phyloP scores from a whole-genome alignment of 257 asterid genomes.

The Eustoma russellianum region DNA sequence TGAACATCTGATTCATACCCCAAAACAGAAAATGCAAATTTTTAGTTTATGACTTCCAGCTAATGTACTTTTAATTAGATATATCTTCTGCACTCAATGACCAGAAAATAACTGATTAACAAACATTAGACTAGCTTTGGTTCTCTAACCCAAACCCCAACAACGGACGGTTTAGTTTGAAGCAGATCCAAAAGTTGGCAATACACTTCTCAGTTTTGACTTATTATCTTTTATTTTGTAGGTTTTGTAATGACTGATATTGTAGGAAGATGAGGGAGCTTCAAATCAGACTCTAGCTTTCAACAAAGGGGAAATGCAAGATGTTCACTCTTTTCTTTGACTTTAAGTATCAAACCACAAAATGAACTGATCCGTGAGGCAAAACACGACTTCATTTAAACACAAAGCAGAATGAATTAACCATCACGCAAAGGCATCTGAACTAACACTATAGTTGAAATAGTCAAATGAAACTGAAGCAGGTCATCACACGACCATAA shows the following conservation, averaged over 20 bases:
- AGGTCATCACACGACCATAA: not conserved
- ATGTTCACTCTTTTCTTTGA: not conserved
- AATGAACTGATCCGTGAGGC: not conserved
- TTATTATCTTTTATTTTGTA: too few species aligned
- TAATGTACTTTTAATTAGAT: too few species aligned
- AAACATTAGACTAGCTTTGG: not conserved
- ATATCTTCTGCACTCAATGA: too few species aligned
- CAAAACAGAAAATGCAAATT: conserved; percentile 3
- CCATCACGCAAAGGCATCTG: conserved; percentile 15
- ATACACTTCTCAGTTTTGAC: conserved; percentile 4
- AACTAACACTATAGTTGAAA: conserved; percentile 1
- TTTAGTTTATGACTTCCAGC: not conserved
- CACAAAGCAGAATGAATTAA: not conserved
- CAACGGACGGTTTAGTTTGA: not conserved
- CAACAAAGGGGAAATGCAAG: too few species aligned
- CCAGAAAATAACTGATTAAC: too few species aligned
- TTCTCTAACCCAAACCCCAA: not conserved
- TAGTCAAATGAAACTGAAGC: not conserved
- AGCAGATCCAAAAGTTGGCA: conserved; percentile 4
- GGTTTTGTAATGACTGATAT: too few species aligned
- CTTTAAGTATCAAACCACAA: conserved; percentile 3
- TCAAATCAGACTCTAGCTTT: too few species aligned
- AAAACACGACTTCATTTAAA: not conserved
- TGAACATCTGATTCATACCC: conserved; percentile 38
- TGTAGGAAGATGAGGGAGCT: too few species aligned